Evolutionary conservation across 192 early-diverging fungal genomes (phyloP).

Genomic region (Mortierella alpina): DNA sequence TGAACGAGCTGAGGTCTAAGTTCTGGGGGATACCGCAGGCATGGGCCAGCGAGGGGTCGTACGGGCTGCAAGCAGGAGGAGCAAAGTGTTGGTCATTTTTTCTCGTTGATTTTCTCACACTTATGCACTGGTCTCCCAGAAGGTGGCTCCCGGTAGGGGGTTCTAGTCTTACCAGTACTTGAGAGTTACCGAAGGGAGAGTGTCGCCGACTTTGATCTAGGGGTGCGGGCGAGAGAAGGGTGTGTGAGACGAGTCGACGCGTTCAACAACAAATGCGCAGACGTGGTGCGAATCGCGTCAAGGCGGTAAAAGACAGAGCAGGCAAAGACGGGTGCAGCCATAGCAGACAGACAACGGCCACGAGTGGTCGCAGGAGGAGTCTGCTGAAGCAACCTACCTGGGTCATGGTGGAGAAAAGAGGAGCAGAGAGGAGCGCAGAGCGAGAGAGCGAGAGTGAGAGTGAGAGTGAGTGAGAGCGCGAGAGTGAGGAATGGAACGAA

Average conservation of each 20-base stretch:
- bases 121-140: background rate
- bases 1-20: slow-evolving; percentile 60
- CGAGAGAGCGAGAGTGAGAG: background rate
- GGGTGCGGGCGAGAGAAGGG: background rate
- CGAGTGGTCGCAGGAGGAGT: background rate
- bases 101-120: background rate
- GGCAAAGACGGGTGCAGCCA: too few species aligned
- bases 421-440: too few species aligned
- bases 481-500: slow-evolving; percentile 4
- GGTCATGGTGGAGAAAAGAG: slow-evolving; percentile 28
- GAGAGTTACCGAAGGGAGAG: slow-evolving; percentile 39
- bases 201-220: slow-evolving; percentile 49
- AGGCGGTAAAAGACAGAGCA: background rate
- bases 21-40: slow-evolving; percentile 49
- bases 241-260: background rate
- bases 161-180: slow-evolving; percentile 39
- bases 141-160: background rate
- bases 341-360: too few species aligned
- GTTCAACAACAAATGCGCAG: background rate
- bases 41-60: slow-evolving; percentile 31
- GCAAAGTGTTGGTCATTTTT: background rate
- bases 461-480: slow-evolving; percentile 3
- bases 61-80: slow-evolving; percentile 20
- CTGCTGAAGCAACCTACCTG: slow-evolving; percentile 17
- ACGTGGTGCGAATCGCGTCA: background rate